Base-by-base conservation (phyloP, 2,329 filamentous ascomycete species). In the Drechslerella stenobrocha region DNA sequence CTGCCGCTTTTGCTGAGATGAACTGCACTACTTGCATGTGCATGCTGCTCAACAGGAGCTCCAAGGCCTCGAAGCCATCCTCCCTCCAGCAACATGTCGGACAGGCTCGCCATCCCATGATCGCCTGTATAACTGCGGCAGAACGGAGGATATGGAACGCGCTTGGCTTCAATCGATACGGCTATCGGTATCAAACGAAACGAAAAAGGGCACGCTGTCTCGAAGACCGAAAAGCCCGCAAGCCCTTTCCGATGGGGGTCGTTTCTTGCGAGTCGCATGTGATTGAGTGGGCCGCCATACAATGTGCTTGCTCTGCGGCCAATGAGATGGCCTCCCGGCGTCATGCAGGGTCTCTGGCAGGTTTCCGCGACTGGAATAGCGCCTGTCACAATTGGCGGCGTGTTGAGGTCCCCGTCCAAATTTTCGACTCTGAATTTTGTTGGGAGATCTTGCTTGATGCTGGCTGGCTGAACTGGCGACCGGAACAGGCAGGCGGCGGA, bases 341-440 rank as follows among this genome's bases (percentile, higher is more conserved):
- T 53, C 42, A 66, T 66, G 61, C 61, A 66, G 61, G 61, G 61
- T 35, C 52, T 52, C 48, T 53, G 45, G 47, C 52, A 66, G 52
- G 47, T 66, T 66, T 58, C 61, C 53, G 48, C 48, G 47, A 50
- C 53, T 30, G 58, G 61, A 42, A 52, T 58, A 53, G 48, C 59
- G 60, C 57, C 45, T 20, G 30, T 34, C 13, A n/a, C 61, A 46
- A 46, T 37, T 57, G 24, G 45, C 46, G 51, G 20, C n/a, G n/a
- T 35, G 52, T 58, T 58, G 61, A 53, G 61, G 40, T 45, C 23
- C 23, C n/a, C n/a, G n/a, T n/a, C n/a, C n/a, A n/a, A n/a, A 24
- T 32, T 48, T 58, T 51, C 46, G 28, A 34, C 47, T 32, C 32
- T 11, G 34, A 53, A 58, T 66, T 59, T 66, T 52, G 58, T 66